Percentiles rank a stretch among this genome's conserved stretches.
phyloP scores from a whole-genome alignment of 164 flowering plant genomes.

The Magnolia changhungtana region DNA sequence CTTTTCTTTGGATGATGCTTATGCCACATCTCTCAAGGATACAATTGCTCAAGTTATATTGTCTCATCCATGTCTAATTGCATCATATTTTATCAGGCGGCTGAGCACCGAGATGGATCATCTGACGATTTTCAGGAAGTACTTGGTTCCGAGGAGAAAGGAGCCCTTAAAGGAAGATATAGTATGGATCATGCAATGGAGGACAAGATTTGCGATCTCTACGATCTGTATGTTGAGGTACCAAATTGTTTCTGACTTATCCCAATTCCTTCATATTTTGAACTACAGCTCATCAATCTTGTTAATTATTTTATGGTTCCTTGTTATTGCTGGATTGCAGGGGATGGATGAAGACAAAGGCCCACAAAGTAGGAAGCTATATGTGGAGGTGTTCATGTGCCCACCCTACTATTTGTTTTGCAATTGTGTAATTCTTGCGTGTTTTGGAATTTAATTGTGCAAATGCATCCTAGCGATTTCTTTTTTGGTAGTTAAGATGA shows the following conservation, averaged over 20 bases:
- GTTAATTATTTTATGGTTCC: not conserved
- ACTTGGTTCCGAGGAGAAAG: slow-evolving; percentile 53
- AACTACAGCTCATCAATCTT: not conserved
- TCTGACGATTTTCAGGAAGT: slow-evolving; percentile 69
- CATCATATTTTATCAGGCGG: slow-evolving; percentile 34
- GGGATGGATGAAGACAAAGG: slow-evolving; percentile 90
- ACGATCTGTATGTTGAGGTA: slow-evolving; percentile 92
- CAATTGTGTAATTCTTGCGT: not conserved
- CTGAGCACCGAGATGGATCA: slow-evolving; percentile 51
- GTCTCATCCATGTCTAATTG: not conserved
- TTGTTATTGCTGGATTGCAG: slow-evolving; percentile 31
- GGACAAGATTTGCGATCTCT: slow-evolving; percentile 92
- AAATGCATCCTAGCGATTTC: not conserved
- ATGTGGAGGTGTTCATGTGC: slow-evolving; percentile 62
- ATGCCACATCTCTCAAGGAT: not conserved
- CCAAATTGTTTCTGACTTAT: not conserved
- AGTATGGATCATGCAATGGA: slow-evolving; percentile 71
- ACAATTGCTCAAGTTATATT: not conserved
- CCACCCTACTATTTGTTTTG: not conserved
- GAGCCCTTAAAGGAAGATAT: slow-evolving; percentile 40
- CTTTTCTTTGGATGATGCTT: not conserved
- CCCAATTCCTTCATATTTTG: not conserved
- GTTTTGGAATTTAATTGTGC: not conserved
- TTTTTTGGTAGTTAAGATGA: not conserved
- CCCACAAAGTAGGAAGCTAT: slow-evolving; percentile 79